These are phyloP conservation scores for Hymenoscyphus occultus DNA, from an alignment of 2,329 filamentous ascomycete species.

Conservation along the genomic window DNA sequence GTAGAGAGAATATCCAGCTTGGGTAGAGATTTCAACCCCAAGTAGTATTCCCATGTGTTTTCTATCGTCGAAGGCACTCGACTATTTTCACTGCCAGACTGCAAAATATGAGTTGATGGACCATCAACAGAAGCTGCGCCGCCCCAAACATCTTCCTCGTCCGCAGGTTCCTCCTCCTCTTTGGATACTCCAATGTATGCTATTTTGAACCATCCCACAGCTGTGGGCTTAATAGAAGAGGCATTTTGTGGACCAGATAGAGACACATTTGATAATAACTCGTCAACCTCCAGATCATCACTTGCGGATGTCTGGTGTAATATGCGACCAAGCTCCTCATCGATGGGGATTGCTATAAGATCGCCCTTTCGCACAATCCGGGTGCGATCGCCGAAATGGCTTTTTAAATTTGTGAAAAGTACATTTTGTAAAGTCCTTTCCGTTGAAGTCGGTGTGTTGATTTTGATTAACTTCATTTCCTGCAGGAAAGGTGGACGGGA, in stretches of 20 bases:
- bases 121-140: constrained; percentile 84
- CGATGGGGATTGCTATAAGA: constrained; percentile 82
- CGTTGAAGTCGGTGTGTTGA: constrained; percentile 84
- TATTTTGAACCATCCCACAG: constrained; percentile 90
- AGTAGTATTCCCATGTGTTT: constrained; percentile 86
- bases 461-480: constrained; percentile 84
- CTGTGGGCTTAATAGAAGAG: constrained; percentile 39
- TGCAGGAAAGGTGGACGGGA: constrained; percentile 58
- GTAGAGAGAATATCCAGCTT: constrained; percentile 43
- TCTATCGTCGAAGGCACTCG: constrained; percentile 72
- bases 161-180: constrained; percentile 52
- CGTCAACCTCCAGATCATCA: constrained; percentile 67
- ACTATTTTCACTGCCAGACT: constrained; percentile 82
- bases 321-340: constrained; percentile 77
- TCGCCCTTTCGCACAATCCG: constrained; percentile 85
- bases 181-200: constrained; percentile 64
- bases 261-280: constrained; percentile 52
- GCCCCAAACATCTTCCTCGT: constrained; percentile 74
- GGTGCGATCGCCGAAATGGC: constrained; percentile 79
- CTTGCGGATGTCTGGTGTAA: constrained; percentile 67
- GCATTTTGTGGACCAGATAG: constrained; percentile 45
- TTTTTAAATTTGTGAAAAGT: constrained; percentile 81
- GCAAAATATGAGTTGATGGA: constrained; percentile 81
- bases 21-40: constrained; percentile 69
- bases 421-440: constrained; percentile 83